These are phyloP conservation scores for Zizania palustris DNA, from an alignment of 202 grass and related monocot genomes.

Conservation along the genomic window DNA sequence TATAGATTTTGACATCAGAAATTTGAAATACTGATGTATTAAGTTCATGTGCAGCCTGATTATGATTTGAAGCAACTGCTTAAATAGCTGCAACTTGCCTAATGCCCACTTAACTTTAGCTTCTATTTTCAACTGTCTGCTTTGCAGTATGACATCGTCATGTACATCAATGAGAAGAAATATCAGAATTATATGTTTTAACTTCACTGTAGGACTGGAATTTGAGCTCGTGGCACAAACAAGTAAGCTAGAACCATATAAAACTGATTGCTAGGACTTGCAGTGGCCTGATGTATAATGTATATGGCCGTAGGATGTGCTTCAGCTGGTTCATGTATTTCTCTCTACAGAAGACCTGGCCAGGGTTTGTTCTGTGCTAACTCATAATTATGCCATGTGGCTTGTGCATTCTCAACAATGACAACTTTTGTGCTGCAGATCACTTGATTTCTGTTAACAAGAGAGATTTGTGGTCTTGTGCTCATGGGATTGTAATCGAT, in stretches of 20 bases:
- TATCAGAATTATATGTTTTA: too few species aligned
- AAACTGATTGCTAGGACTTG: conserved; percentile 1
- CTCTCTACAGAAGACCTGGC: neutral
- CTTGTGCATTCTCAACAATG: conserved; percentile 15
- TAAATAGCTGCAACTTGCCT: too few species aligned
- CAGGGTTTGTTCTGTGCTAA: conserved; percentile 14
- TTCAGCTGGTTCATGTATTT: conserved; percentile 21
- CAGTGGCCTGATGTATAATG: neutral
- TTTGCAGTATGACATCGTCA: too few species aligned
- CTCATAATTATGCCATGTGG: conserved; percentile 19
- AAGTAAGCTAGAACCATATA: conserved; percentile 4
- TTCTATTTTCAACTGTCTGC: too few species aligned
- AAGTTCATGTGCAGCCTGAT: too few species aligned
- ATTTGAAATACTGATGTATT: too few species aligned
- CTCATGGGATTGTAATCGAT: neutral
- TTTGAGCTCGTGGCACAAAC: too few species aligned
- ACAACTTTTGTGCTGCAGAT: conserved; percentile 23
- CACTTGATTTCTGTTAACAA: conserved; percentile 22
- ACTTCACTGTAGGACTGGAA: too few species aligned
- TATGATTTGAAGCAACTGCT: too few species aligned
- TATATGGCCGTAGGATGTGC: conserved; percentile 10
- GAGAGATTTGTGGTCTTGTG: neutral
- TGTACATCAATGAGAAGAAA: too few species aligned
- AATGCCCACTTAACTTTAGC: too few species aligned
- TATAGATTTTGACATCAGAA: too few species aligned